phyloP scores from a whole-genome alignment of 176 grass and related monocot species.

The Lolium multiflorum region DNA sequence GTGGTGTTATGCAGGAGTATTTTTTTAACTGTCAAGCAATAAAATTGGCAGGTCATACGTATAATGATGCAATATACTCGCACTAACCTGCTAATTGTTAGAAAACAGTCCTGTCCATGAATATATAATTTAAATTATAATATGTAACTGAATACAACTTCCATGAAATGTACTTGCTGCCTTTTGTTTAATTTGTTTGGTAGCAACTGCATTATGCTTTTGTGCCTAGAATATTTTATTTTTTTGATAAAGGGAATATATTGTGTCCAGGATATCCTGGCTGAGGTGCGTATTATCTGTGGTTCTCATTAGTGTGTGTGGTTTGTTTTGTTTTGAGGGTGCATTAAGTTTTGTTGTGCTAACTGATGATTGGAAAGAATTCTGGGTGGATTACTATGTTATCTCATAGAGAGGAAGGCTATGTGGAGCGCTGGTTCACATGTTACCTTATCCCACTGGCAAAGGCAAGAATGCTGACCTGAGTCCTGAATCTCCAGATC shows the following conservation, averaged over 20 bases:
- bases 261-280: neutral
- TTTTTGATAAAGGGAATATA: too few species aligned
- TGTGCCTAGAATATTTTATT: too few species aligned
- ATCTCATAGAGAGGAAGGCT: neutral
- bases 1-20: neutral
- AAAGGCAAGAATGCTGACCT: neutral
- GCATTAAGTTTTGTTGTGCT: neutral
- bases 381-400: neutral
- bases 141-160: neutral
- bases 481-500: neutral
- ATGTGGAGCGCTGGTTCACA: neutral
- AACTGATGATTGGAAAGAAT: neutral
- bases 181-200: neutral
- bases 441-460: neutral
- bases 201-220: slow-evolving; percentile 13
- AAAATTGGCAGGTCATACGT: neutral
- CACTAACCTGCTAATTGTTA: neutral
- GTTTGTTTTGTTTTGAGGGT: neutral
- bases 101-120: neutral
- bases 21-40: slow-evolving; percentile 8
- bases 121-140: neutral
- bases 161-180: neutral
- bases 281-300: neutral
- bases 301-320: neutral
- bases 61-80: neutral